phyloP scores from a whole-genome alignment of 2,329 filamentous ascomycete genomes.

The Ophiostoma fasciatum region DNA sequence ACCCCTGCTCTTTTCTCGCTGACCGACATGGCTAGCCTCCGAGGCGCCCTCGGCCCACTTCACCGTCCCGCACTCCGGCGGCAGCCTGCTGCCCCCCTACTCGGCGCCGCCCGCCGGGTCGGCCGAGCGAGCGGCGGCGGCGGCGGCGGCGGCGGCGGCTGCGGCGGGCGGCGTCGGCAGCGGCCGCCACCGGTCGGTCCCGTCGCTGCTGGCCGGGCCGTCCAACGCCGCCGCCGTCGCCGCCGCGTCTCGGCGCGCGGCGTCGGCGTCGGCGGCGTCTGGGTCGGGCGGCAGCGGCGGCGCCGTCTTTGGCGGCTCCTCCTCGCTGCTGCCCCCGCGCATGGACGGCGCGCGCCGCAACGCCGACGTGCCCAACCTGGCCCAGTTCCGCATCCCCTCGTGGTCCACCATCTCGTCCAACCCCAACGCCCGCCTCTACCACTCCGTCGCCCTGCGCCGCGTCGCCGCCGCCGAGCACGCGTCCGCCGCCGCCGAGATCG shows the following conservation, averaged over 20 bases:
- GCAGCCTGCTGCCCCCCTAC: constrained; percentile 34
- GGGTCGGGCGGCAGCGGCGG: constrained; percentile 19
- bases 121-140: constrained; percentile 5
- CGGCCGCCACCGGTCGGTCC: constrained; percentile 8
- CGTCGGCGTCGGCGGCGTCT: constrained; percentile 13
- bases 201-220: background rate
- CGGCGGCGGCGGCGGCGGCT: too few relatives aligned
- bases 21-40: too few relatives aligned
- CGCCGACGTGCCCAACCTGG: constrained; percentile 28
- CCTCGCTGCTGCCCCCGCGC: constrained; percentile 17
- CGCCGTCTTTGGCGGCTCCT: constrained; percentile 21
- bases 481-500: constrained; percentile 18
- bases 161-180: too few relatives aligned
- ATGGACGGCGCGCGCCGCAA: constrained; percentile 15
- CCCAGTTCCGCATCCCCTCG: constrained; percentile 40
- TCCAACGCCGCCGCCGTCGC: background rate
- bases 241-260: constrained; percentile 1
- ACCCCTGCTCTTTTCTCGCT: background rate
- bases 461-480: constrained; percentile 29
- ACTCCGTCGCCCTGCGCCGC: constrained; percentile 49
- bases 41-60: constrained; percentile 52
- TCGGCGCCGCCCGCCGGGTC: constrained; percentile 20
- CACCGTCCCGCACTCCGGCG: constrained; percentile 25
- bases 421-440: constrained; percentile 45
- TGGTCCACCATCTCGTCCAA: constrained; percentile 42